Conservation (phyloP, 768 basidiomycete genomes). For the Russula compacta region DNA sequence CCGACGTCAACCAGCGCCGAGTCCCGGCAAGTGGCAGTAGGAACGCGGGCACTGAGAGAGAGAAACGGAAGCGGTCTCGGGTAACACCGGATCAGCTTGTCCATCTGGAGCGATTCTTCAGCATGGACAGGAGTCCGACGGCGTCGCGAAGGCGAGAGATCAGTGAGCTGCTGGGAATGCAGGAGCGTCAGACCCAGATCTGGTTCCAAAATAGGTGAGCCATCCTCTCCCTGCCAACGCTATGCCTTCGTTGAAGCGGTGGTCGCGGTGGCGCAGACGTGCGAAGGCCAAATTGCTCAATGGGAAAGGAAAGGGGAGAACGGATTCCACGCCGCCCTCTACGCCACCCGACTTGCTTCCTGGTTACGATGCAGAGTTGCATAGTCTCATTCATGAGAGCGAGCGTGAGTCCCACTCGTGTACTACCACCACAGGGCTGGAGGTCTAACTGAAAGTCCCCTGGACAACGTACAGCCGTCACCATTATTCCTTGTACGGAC, state of each 20-base stretch:
- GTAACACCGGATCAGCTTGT: slow-evolving; percentile 76
- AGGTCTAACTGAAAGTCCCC: neutral
- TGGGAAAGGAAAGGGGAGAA: slow-evolving; percentile 40
- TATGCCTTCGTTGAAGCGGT: neutral
- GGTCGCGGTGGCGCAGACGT: slow-evolving; percentile 37
- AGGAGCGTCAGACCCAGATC: slow-evolving; percentile 81
- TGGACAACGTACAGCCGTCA: slow-evolving; percentile 41
- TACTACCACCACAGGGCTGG: neutral
- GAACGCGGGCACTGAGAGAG: slow-evolving; percentile 26
- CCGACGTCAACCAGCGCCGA: slow-evolving; percentile 12
- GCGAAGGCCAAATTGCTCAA: slow-evolving; percentile 74
- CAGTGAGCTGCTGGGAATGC: slow-evolving; percentile 65
- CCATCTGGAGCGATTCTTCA: slow-evolving; percentile 64
- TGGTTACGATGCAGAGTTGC: slow-evolving; percentile 50
- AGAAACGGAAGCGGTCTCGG: slow-evolving; percentile 66
- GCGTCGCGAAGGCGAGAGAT: slow-evolving; percentile 65
- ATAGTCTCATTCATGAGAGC: slow-evolving; percentile 63
- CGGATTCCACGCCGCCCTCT: slow-evolving; percentile 35
- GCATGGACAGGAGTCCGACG: slow-evolving; percentile 61
- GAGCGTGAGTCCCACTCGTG: slow-evolving; percentile 45
- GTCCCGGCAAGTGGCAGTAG: slow-evolving; percentile 20
- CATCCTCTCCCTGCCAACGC: slow-evolving; percentile 3
- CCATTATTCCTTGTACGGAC: slow-evolving; percentile 67
- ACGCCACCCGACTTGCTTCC: slow-evolving; percentile 43
- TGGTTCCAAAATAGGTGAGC: slow-evolving; percentile 82